A percentile compares a stretch with the other conserved stretches of the same genome.
Conservation (phyloP, 2,329 filamentous ascomycete genomes). For the Rasamsonia emersonii region DNA sequence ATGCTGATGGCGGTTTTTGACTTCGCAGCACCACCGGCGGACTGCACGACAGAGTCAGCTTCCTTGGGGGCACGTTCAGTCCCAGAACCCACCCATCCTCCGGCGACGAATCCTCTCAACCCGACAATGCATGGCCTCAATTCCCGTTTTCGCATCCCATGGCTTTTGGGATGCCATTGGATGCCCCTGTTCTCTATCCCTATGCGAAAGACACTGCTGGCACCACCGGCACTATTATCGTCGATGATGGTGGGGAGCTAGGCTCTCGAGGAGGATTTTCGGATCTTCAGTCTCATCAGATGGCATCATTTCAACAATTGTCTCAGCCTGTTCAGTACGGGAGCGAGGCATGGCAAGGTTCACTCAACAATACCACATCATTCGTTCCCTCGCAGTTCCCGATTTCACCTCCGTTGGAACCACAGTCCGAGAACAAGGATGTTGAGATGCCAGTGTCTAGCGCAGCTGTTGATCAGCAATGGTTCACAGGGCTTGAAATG, state of each 20-base stretch:
- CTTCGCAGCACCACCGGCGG: conserved; percentile 23
- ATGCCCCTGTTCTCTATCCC: conserved; percentile 23
- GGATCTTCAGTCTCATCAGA: conserved; percentile 21
- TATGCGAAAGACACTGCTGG: conserved; percentile 22
- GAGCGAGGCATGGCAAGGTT: conserved; percentile 6
- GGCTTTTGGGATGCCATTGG: conserved; percentile 23
- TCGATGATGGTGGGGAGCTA: conserved; percentile 26
- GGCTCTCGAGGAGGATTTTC: conserved; percentile 19
- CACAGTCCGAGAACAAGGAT: conserved; percentile 7
- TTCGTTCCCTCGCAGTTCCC: conserved; percentile 6
- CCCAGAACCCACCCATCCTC: conserved; percentile 29
- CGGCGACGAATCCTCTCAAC: conserved; percentile 28
- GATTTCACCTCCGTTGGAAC: conserved; percentile 9
- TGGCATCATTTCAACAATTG: conserved; percentile 8
- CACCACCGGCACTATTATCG: conserved; percentile 24
- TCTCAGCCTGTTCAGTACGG: conserved; percentile 5
- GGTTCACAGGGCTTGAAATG: conserved; percentile 10
- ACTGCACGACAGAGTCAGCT: conserved; percentile 23
- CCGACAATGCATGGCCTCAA: conserved; percentile 30
- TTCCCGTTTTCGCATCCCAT: conserved; percentile 28
- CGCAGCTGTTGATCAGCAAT: conserved; percentile 15
- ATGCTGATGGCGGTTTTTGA: conserved; percentile 3
- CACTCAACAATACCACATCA: conserved; percentile 3
- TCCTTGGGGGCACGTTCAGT: conserved; percentile 27
- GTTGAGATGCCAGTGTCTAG: conserved; percentile 1